Evolutionary conservation across 441 rosid species (phyloP), one percentile per base, ranked within the genome.

Genomic region (Melastoma candidum): DNA sequence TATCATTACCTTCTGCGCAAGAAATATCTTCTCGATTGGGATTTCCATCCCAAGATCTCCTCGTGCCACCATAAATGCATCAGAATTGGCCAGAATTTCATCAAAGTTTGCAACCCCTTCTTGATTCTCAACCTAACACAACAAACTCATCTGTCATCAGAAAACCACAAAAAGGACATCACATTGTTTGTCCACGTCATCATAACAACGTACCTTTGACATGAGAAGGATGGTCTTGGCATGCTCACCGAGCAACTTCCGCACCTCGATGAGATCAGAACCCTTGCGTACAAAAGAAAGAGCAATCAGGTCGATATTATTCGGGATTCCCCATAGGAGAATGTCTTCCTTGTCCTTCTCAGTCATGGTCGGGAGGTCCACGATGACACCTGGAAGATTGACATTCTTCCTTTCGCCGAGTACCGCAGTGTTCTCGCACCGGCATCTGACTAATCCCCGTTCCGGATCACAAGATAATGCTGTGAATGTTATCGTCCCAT

Each of bases 21-120:
- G 41, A 32, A 32, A 32, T 32, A 48, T 48, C 51, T 48, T 48
- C 26, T 48, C 51, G 3, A 48, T 26, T 7, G 51, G 51, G 51
- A 48, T 48, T 48, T 48, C 51, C 51, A 48, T 48, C 17, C 51
- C 51, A 14, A 48, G 51, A 14, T 48, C 51, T 10, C 51, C 51
- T 14, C 51, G 51, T 2, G 51, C 51, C 24, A 48, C 51, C 51
- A 48, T 48, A 26, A 48, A 48, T 2, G 51, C 24, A 12, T 48
- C 51, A 14, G 51, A 14, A 11, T 48, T 26, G 11, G 26, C 26
- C 12, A 48, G 14, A 7, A 48, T 48, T 26, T 48, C 51, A 48
- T 48, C 51, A 13, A 48, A 48, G 51, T 48, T 48, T 11, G 26
- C 26, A 1, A 48, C 51, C 11, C 51, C 51, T 12, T 48, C 51